Percentiles rank a stretch among this genome's conserved stretches.
Evolutionary conservation across 345 rosid species (phyloP).

Genomic region (Chamaenerion angustifolium): DNA sequence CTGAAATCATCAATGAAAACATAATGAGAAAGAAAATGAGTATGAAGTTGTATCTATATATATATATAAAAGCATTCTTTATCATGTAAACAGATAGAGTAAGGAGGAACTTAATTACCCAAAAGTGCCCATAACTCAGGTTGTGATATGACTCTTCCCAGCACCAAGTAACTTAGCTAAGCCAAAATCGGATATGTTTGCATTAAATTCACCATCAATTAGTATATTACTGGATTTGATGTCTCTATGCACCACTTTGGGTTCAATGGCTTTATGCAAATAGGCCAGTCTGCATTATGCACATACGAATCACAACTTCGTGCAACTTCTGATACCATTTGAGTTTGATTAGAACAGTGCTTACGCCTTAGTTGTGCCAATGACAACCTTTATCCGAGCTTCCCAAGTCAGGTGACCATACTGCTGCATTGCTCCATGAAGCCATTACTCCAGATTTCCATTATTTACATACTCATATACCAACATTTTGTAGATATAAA

Average conservation of each 20-base stretch:
- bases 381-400: conserved; percentile 34
- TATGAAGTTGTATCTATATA: no score
- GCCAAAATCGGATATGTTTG: conserved; percentile 40
- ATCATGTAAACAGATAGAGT: no score
- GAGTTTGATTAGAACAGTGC: not conserved
- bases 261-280: no score
- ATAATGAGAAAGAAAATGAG: no score
- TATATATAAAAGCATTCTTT: no score
- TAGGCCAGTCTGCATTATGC: conserved; percentile 29
- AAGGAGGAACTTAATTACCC: conserved; percentile 17
- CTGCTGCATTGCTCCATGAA: conserved; percentile 40
- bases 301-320: no score
- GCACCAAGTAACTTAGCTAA: conserved; percentile 37
- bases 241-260: conserved; percentile 39
- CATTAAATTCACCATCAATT: conserved; percentile 33
- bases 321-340: not conserved
- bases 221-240: conserved; percentile 35
- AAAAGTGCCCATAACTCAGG: conserved; percentile 44
- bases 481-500: conserved; percentile 16
- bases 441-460: conserved; percentile 42
- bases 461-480: conserved; percentile 34
- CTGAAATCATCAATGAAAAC: conserved; percentile 3
- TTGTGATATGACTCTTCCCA: conserved; percentile 35
- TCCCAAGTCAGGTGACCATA: conserved; percentile 40
- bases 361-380: conserved; percentile 45